Evolutionary conservation across 83 land plant genomes (phyloP), one percentile per base, ranked within the genome.

Genomic region (Picea abies): DNA sequence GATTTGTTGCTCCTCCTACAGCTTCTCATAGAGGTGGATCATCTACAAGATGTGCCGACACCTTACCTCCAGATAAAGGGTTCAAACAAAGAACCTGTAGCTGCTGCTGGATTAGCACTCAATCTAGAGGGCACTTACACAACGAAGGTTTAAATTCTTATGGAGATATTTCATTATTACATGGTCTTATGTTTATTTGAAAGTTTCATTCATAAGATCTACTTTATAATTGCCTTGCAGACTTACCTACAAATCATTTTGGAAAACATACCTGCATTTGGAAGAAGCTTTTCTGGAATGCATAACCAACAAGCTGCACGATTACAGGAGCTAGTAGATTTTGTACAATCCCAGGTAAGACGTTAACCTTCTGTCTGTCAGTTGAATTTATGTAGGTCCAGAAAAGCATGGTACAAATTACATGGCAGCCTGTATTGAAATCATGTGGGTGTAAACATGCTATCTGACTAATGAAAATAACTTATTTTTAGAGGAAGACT

Each of bases 11-110:
- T 41, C 79, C 63, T 83, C 66, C 35, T 84, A 41, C 88, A 98
- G 99, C 94, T 98, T 83, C 94, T 98, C 6, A 87, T 98, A 63
- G 99, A 98, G 88, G 95, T 98, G 72, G 99, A 98, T 84, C 92
- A 98, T 86, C 75, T 98, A 44, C 94, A 96, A 84, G 93, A 94
- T 87, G 90, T 85, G n/a, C 84, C 92, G n/a, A 91, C 89, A 63
- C 97, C 99, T 52, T 98, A 90, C 76, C 81, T 96, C 69, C 99
- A 98, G 85, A 96, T 98, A 37, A 98, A 98, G 84, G 99, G 99
- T 56, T 84, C 92, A 68, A 88, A 96, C 73, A 98, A 98, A 84
- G 99, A 98, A 79, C 84, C 92, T 52, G 99, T 98, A 2, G 94
- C 94, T 77, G 92, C 94, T 81, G 93, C 99, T 78, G 98, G 96